Base-by-base conservation (phyloP, 805 yeast genomes). In the Wickerhamiella parazyma region DNA sequence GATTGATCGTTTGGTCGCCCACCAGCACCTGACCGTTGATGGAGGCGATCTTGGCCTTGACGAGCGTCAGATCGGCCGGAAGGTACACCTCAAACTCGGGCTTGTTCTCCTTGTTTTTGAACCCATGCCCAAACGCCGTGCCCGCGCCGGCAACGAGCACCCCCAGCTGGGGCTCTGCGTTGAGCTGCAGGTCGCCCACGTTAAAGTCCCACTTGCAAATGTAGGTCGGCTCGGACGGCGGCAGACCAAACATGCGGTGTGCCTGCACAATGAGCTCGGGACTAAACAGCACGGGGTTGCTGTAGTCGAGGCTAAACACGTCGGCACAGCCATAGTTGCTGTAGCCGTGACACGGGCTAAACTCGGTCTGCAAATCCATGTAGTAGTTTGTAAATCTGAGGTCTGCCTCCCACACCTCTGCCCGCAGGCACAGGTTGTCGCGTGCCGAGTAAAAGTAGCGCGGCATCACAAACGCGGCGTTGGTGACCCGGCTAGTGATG, bases 161-260 rank as follows among this genome's bases (percentile, higher is more conserved):
- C 49, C 10, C 80, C 54, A 29, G 64, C 62, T 8, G 76, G 19
- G 45, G 75, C 69, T 3, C 52, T 45, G 82, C 72, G 45, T 75
- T 69, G 10, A 83, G 60, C 1, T 52, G 45, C 4, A 86, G 62
- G 4, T 64, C 66, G 8, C 87, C 94, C 1, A 80, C 56, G 21
- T 71, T 73, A 51, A 91, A 75, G 47, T 80, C 87, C 98, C 98
- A 91, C 47, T 82, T 78, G 54, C 95, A 86, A 49, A 73, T 76
- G 56, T 83, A 91, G 0, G 96, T 84, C 0, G 89, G 85, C 56
- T 84, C 94, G 6, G 69, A 65, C 0, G 96, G 96, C 0, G 95
- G 95, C 2, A 85, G 57, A 0, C 98, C 98, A 65, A 85, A 85
- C 78, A 87, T 76, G 54, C 97, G 69, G 59, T 89, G 95, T 1